Base-by-base conservation (phyloP, 768 basidiomycete genomes). In the Phaffia tasmanica region DNA sequence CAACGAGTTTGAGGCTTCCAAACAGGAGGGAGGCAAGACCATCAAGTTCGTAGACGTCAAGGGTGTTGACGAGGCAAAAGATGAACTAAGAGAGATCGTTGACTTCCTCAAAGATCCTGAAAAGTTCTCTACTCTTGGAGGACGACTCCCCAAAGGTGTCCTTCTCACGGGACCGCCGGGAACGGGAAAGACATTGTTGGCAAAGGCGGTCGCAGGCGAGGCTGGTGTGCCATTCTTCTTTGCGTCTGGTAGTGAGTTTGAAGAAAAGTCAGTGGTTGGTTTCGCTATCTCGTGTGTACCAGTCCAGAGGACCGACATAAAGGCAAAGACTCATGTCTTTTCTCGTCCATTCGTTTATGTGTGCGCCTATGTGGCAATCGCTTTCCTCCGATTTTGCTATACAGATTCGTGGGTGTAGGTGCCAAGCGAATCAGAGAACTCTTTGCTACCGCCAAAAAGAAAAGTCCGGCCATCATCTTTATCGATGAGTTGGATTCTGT, bases 181-280 rank as follows among this genome's bases (percentile, higher is more conserved):
- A 70, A 97, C 94, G 21, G 94, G 94, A 75, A 98, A 98, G 80
- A 98, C 95, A 1, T 83, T 97, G 82, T 80, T 98, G 23, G 95
- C 94, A 6, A 81, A 93, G 68, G 95, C 94, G 18, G 86, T 95
- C 7, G 95, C 94, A 3, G 95, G 94, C 57, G 94, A 99, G 79
- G 94, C 94, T 16, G 93, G 87, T 19, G 94, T 99, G 9, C 91
- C 92, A 0, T 99, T 99, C 80, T 85, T 97, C 76, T 95, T 93
- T 73, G 90, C 93, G 49, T 90, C 89, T 47, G 94, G 94, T 11
- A 54, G 53, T n/a, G 27, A n/a, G 27, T n/a, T 27, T n/a, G 53
- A 27, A 16, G 53, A 27, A 54, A 27, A 54, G 27, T 54, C n/a
- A 27, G 53, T n/a, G 16, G 4, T 54, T 18, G 53, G 16, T 27